Percentiles rank a stretch among this genome's conserved stretches.
Conservation (phyloP, 2,329 filamentous ascomycete genomes). For the Hortaea werneckii region DNA sequence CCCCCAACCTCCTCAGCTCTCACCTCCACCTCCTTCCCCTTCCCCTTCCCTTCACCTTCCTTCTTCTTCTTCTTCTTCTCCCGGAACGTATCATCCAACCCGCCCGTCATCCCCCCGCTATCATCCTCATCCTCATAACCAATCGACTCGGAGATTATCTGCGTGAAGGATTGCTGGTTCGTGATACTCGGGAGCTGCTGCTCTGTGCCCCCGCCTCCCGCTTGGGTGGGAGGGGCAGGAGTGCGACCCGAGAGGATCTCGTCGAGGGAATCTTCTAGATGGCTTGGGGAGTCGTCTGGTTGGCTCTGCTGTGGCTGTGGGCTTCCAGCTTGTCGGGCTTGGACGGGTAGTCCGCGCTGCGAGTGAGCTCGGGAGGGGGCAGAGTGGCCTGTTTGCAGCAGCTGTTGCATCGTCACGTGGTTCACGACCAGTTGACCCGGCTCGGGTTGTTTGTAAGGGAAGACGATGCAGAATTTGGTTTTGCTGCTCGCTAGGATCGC, state of each 20-base stretch:
- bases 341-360: too few relatives aligned
- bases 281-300: too few relatives aligned
- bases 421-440: too few relatives aligned
- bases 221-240: slow-evolving; percentile 26
- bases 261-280: slow-evolving; percentile 26
- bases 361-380: too few relatives aligned
- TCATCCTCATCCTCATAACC: slow-evolving; percentile 15
- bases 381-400: too few relatives aligned
- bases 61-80: slow-evolving; percentile 21
- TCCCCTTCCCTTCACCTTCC: too few relatives aligned
- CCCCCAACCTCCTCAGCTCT: neutral
- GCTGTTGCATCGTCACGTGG: too few relatives aligned
- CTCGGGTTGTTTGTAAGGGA: too few relatives aligned
- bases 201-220: neutral
- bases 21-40: slow-evolving; percentile 3
- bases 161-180: slow-evolving; percentile 17
- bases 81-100: slow-evolving; percentile 37
- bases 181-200: neutral
- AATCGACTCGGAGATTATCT: slow-evolving; percentile 10
- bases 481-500: too few relatives aligned
- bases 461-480: too few relatives aligned
- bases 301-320: too few relatives aligned
- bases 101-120: slow-evolving; percentile 12
- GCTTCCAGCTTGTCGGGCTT: too few relatives aligned
- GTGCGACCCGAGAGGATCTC: slow-evolving; percentile 39